Percentiles rank a stretch among this genome's conserved stretches.
Conservation (phyloP, 106 monocot genomes). For the Ottelia alismoides region DNA sequence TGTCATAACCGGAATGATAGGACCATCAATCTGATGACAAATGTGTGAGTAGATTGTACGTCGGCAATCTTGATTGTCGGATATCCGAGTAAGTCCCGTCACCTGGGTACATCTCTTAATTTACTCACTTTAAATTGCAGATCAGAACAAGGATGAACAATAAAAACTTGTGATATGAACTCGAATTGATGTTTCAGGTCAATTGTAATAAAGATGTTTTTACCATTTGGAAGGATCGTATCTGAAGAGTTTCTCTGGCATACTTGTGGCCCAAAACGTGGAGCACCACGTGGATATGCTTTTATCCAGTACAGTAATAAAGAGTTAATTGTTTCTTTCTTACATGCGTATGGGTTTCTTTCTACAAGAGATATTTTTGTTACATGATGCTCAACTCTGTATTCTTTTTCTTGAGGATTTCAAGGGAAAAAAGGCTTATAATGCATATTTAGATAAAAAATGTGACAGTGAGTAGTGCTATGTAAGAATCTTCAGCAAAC, state of each 20-base stretch:
- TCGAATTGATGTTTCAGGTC: constrained; percentile 30
- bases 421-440: too few species aligned
- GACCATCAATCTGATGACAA: constrained; percentile 40
- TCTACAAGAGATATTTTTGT: too few species aligned
- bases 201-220: constrained; percentile 77
- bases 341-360: too few species aligned
- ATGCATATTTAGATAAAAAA: too few species aligned
- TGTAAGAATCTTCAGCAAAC: too few species aligned
- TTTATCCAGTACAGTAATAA: constrained; percentile 77
- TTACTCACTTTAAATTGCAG: neutral
- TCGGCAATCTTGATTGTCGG: constrained; percentile 88
- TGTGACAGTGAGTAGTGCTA: too few species aligned
- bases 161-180: neutral
- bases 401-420: too few species aligned
- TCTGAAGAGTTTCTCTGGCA: constrained; percentile 92
- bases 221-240: constrained; percentile 76
- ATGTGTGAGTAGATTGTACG: constrained; percentile 53
- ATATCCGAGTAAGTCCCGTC: constrained; percentile 77
- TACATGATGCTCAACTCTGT: too few species aligned
- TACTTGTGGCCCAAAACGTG: constrained; percentile 79
- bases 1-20: too few species aligned
- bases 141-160: neutral
- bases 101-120: neutral
- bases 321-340: constrained; percentile 48
- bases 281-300: constrained; percentile 92